These are phyloP conservation scores for Mentha longifolia DNA, from an alignment of 257 asterid genomes.

Conservation along the genomic window DNA sequence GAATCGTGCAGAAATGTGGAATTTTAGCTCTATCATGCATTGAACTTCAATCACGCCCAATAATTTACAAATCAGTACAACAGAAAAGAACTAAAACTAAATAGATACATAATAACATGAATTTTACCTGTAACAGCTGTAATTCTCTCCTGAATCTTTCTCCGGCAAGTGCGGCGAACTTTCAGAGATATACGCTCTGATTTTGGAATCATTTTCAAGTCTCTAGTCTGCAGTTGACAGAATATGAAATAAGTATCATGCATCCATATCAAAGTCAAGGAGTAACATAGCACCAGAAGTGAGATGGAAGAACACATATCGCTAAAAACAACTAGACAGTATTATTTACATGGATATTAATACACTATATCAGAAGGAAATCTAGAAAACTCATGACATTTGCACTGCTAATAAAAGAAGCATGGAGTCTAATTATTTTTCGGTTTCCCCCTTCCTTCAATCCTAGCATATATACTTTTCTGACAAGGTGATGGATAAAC, in stretches of 20 bases:
- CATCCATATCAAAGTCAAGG: background rate
- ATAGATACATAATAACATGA: background rate
- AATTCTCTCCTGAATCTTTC: constrained; percentile 83
- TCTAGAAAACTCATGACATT: no score
- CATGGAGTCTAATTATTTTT: no score
- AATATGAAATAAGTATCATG: constrained; percentile 16
- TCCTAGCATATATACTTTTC: no score
- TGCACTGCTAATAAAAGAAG: no score
- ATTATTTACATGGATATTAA: background rate
- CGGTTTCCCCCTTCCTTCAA: no score
- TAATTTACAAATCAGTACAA: background rate
- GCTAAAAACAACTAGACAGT: background rate
- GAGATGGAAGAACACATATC: constrained; percentile 15
- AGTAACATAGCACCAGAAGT: background rate
- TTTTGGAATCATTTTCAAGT: constrained; percentile 71
- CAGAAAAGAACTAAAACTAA: background rate
- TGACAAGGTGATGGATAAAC: no score
- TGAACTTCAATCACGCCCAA: background rate
- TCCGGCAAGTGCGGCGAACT: constrained; percentile 68
- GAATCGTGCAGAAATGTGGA: background rate
- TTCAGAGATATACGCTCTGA: constrained; percentile 51
- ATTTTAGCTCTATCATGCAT: background rate
- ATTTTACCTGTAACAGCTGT: constrained; percentile 62
- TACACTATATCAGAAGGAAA: background rate
- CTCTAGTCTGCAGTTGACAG: constrained; percentile 65